phyloP scores from a whole-genome alignment of 2,329 filamentous ascomycete genomes.

The Colletotrichum plurivorum region DNA sequence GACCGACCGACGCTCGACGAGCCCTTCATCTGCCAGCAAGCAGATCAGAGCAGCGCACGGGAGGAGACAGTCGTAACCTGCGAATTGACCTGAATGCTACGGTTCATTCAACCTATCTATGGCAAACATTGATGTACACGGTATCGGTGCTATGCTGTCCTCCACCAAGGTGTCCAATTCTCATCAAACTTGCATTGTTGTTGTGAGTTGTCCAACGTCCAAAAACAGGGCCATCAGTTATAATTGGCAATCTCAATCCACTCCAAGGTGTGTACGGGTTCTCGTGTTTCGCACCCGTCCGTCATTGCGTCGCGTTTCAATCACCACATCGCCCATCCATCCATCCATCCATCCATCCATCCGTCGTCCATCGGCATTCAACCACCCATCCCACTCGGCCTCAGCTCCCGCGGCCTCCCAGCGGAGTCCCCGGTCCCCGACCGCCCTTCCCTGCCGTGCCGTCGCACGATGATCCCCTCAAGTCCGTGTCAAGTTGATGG shows the following conservation, averaged over 20 bases:
- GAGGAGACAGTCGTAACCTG: background rate
- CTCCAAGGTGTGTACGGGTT: background rate
- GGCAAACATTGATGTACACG: too few relatives aligned
- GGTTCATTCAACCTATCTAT: background rate
- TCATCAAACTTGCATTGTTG: constrained; percentile 7
- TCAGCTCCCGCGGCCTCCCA: constrained; percentile 5
- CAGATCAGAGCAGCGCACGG: background rate
- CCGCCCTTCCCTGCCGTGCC: background rate
- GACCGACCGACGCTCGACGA: constrained; percentile 17
- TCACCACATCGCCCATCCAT: background rate
- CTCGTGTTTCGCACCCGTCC: constrained; percentile 14
- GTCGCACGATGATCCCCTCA: constrained; percentile 19
- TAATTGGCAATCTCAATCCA: constrained; percentile 2
- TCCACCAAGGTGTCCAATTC: constrained; percentile 3
- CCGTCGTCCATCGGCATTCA: background rate
- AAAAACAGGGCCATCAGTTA: background rate
- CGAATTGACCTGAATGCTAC: too few relatives aligned
- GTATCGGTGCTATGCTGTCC: too few relatives aligned
- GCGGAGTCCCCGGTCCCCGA: background rate
- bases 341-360: background rate
- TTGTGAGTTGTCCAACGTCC: background rate
- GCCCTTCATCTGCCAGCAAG: constrained; percentile 17
- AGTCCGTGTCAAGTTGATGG: constrained; percentile 38
- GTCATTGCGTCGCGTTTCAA: constrained; percentile 2
- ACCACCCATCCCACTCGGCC: constrained; percentile 7